These are phyloP conservation scores for Diversispora epigaea DNA, from an alignment of 192 early-diverging fungal genomes.

Conservation along the genomic window DNA sequence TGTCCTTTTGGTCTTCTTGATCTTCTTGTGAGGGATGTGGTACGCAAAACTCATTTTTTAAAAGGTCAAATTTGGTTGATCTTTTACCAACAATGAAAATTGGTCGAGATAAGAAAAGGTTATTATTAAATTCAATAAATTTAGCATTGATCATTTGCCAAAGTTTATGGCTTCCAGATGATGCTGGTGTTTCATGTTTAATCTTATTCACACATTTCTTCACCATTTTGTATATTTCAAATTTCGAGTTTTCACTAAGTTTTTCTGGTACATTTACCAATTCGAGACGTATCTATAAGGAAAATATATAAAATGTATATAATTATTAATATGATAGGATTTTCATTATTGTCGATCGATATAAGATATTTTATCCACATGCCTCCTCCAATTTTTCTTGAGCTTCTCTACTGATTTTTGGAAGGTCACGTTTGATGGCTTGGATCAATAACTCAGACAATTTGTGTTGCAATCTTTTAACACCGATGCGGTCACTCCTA, in stretches of 20 bases:
- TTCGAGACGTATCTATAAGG: background rate
- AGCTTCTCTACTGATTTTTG: conserved; percentile 16
- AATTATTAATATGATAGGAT: background rate
- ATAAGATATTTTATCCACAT: background rate
- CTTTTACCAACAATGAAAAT: background rate
- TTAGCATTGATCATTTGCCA: background rate
- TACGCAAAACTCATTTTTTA: background rate
- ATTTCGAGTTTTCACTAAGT: background rate
- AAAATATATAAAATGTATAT: background rate
- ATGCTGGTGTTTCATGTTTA: background rate
- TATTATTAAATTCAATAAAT: background rate
- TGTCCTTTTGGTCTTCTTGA: background rate
- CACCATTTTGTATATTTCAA: conserved; percentile 1
- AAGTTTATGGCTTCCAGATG: background rate
- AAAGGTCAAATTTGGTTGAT: background rate
- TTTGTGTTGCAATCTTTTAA: background rate
- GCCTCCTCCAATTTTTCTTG: background rate
- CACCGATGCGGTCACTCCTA: background rate
- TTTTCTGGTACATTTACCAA: background rate
- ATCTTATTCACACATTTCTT: background rate
- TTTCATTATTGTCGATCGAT: background rate
- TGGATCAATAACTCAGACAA: conserved; percentile 12
- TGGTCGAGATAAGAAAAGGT: background rate
- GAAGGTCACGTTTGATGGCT: background rate
- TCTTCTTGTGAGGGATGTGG: no score